Evolutionary conservation across 2,329 filamentous ascomycete genomes (phyloP).

Genomic region (Neoascochyta sp.): DNA sequence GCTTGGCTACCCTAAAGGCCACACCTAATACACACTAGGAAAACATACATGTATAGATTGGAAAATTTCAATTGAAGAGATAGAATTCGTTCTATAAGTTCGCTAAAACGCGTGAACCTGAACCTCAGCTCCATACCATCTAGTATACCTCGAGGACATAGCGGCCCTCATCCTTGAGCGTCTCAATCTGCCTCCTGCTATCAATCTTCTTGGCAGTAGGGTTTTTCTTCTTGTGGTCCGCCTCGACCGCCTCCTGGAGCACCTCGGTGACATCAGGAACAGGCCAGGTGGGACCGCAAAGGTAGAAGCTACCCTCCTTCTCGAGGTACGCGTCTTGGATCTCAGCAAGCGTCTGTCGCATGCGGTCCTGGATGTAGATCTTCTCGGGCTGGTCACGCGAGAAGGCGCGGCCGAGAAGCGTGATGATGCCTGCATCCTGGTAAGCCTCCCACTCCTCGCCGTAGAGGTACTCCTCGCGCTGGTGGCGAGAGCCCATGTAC

Average conservation of each 20-base stretch:
- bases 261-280: constrained; percentile 95
- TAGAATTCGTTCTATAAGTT: too few species aligned
- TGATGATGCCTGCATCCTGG: constrained; percentile 90
- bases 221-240: constrained; percentile 62
- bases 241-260: constrained; percentile 83
- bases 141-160: constrained; percentile 98
- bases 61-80: too few species aligned
- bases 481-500: constrained; percentile 95
- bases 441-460: constrained; percentile 99
- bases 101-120: too few species aligned
- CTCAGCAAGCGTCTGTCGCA: constrained; percentile 80
- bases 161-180: constrained; percentile 87
- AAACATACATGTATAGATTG: too few species aligned
- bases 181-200: constrained; percentile 86
- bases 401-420: constrained; percentile 88
- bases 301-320: constrained; percentile 89
- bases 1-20: too few species aligned
- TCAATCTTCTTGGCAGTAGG: constrained; percentile 69
- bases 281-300: constrained; percentile 97
- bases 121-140: constrained; percentile 2
- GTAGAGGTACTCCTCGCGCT: constrained; percentile 97
- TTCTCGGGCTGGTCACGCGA: constrained; percentile 95
- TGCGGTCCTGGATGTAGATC: constrained; percentile 98
- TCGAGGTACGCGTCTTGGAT: constrained; percentile 83
- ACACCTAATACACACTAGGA: too few species aligned